Conservation (phyloP, 2,329 filamentous ascomycete species). For the Sporothrix globosa region DNA sequence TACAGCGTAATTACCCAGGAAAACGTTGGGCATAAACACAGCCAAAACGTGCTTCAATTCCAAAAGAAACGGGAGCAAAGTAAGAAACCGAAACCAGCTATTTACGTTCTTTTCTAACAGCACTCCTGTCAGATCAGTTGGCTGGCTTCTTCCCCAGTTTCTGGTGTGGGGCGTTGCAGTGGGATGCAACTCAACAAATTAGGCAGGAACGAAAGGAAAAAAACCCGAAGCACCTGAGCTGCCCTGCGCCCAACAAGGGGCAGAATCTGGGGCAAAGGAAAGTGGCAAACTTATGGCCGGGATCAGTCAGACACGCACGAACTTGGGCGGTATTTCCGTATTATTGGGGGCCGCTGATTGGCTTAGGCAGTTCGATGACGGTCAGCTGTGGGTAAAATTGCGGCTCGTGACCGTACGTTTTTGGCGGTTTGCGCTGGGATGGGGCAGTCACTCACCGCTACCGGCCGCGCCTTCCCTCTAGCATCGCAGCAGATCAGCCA, state of each 20-base stretch:
- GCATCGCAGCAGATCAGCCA: neutral
- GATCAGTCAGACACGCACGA: constrained; percentile 22
- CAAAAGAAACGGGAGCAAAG: neutral
- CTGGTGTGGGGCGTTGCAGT: neutral
- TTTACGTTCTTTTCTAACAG: neutral
- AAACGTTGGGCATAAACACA: neutral
- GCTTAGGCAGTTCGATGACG: neutral
- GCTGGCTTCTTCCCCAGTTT: neutral
- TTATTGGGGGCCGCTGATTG: constrained; percentile 23
- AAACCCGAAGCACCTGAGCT: neutral
- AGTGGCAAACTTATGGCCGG: constrained; percentile 14
- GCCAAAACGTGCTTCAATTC: neutral
- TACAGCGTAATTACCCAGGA: neutral
- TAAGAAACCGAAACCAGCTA: neutral
- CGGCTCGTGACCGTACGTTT: constrained; percentile 23
- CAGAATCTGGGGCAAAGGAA: constrained; percentile 13
- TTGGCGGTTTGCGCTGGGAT: neutral
- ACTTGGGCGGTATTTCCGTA: neutral
- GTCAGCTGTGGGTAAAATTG: constrained; percentile 11
- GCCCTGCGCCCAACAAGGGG: neutral
- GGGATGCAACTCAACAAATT: neutral
- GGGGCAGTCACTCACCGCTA: constrained; percentile 11
- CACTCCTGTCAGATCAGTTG: neutral
- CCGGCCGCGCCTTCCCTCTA: constrained; percentile 9
- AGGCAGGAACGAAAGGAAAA: neutral